Base-by-base conservation (phyloP, 108 stramenopile species). In the Fistulifera pelliculosa region DNA sequence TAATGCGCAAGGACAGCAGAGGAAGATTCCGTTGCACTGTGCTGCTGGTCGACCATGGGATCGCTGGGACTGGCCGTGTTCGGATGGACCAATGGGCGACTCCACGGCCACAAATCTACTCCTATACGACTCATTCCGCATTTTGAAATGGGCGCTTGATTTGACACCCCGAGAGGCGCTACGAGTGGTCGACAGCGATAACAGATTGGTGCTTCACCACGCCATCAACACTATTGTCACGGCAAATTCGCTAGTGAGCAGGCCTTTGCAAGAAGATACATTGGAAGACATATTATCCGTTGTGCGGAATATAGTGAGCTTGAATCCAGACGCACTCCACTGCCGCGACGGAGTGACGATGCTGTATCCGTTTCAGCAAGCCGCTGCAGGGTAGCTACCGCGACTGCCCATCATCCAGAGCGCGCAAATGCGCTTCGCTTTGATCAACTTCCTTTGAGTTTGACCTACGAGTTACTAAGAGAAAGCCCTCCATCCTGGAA, bases 331-430 rank as follows among this genome's bases (percentile, higher is more conserved):
- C 21, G 70, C 79, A 40, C 49, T 87, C 27, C 52, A 73, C 18
- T 54, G 55, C 1, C 60, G 65, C 8, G 85, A 87, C 57, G 75
- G 77, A 12, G 44, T 48, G 38, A 75, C 79, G 10, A 60, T 58
- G 12, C 71, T 87, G 54, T 66, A 50, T 45, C 85, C 85, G 12
- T 87, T 73, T 56, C 62, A 82, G 56, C 81, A 87, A 55, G 85
- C 81, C 14, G 55, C 69, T 7, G 68, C 77, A 13, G 59, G 41
- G 66, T 70, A 18, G 56, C 31, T 6, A 8, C 31, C 3, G 31
- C 31, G 31, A 8, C 8, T 6, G 3, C 31, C 31, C 31, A 35
- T 45, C 31, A 35, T 35, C 8, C 31, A 6, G 6, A 35, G 31
- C 31, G 8, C 31, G 31, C 31, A 8, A 35, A 8, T 8, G 8